Percentiles rank a stretch among this genome's conserved stretches.
Evolutionary conservation across 1,284 basidiomycete species (phyloP).

Genomic region (Trichosporon ovoides): DNA sequence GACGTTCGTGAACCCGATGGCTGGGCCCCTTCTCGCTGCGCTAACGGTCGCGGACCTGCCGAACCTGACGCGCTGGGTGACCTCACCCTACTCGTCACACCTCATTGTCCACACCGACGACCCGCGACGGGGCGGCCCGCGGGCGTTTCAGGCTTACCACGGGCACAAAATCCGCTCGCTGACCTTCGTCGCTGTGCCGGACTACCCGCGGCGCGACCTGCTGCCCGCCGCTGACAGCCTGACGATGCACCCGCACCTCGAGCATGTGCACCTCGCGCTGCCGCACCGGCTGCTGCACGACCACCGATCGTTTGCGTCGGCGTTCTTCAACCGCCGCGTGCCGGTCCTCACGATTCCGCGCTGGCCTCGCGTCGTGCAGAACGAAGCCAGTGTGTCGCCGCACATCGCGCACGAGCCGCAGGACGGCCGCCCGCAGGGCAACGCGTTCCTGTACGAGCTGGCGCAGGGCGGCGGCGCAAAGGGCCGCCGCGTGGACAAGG

Average conservation of each 20-base stretch:
- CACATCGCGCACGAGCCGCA: not conserved
- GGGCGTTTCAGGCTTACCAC: slow-evolving; percentile 64
- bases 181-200: slow-evolving; percentile 54
- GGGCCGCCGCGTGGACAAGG: slow-evolving; percentile 12
- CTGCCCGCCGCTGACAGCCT: slow-evolving; percentile 56
- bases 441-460: slow-evolving; percentile 21
- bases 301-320: slow-evolving; percentile 10
- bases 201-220: slow-evolving; percentile 62
- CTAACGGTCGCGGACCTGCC: slow-evolving; percentile 63
- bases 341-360: slow-evolving; percentile 64
- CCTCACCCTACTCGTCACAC: slow-evolving; percentile 51
- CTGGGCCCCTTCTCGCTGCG: slow-evolving; percentile 59
- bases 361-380: slow-evolving; percentile 21
- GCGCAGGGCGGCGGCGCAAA: not conserved
- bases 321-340: slow-evolving; percentile 28
- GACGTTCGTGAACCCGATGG: slow-evolving; percentile 62
- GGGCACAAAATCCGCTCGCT: slow-evolving; percentile 60
- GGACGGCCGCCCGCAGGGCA: slow-evolving; percentile 11
- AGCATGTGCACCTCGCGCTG: slow-evolving; percentile 31
- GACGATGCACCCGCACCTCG: slow-evolving; percentile 42
- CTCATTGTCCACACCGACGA: slow-evolving; percentile 13
- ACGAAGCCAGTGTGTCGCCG: slow-evolving; percentile 7
- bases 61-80: slow-evolving; percentile 59
- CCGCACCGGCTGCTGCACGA: slow-evolving; percentile 32
- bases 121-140: slow-evolving; percentile 41